phyloP scores from a whole-genome alignment of 2,329 filamentous ascomycete genomes.

The Sporothrix humicola region DNA sequence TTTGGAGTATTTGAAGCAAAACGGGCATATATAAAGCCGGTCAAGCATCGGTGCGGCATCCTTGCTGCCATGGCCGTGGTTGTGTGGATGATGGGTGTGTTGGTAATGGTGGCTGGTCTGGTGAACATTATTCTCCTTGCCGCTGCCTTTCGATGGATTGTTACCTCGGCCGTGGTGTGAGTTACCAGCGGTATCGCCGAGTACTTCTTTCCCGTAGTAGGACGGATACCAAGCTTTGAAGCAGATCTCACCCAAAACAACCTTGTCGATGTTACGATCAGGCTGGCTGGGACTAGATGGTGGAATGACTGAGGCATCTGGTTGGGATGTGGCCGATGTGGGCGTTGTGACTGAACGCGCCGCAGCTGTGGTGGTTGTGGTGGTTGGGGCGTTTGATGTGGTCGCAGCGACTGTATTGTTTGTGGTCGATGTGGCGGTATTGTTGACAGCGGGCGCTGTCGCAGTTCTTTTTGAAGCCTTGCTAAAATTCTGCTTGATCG shows the following conservation, averaged over 20 bases:
- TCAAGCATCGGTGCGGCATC: slow-evolving; percentile 58
- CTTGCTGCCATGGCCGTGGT: slow-evolving; percentile 41
- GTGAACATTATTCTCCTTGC: slow-evolving; percentile 41
- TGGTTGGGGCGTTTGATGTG: too few relatives aligned
- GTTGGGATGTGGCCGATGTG: slow-evolving; percentile 32
- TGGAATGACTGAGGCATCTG: slow-evolving; percentile 31
- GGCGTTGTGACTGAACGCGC: slow-evolving; percentile 50
- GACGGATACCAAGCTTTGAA: slow-evolving; percentile 94
- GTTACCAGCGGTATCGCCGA: slow-evolving; percentile 55
- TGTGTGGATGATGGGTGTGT: neutral
- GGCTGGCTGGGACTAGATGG: slow-evolving; percentile 49
- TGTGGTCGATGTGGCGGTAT: too few relatives aligned
- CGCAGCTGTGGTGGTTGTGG: neutral
- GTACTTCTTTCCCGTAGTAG: slow-evolving; percentile 78
- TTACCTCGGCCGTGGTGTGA: slow-evolving; percentile 33
- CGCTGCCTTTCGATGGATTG: slow-evolving; percentile 32
- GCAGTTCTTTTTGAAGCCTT: neutral
- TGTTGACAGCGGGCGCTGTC: neutral
- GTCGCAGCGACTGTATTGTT: too few relatives aligned
- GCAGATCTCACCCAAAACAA: slow-evolving; percentile 80
- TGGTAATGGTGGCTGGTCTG: slow-evolving; percentile 14
- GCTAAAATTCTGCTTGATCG: neutral
- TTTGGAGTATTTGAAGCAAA: slow-evolving; percentile 90
- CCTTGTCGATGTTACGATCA: slow-evolving; percentile 82
- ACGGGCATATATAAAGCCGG: slow-evolving; percentile 82